Evolutionary conservation across 1,139 yeast genomes (phyloP), one percentile per base, ranked within the genome.

Genomic region (Sugiyamaella grinbergsii): DNA sequence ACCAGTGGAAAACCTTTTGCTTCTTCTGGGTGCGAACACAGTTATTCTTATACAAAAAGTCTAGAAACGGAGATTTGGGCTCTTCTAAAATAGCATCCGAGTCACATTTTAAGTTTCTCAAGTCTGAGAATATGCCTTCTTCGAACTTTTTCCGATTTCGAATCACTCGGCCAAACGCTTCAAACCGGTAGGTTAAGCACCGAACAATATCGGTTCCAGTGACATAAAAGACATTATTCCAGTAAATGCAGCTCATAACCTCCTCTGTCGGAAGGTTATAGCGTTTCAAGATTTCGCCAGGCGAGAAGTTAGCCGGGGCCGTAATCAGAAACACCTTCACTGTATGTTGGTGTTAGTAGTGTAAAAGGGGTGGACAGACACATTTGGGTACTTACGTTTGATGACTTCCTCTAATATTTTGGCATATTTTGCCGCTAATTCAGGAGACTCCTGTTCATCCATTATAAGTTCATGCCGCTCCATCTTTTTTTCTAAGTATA

Each of bases 161-260:
- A 42, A 93, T 83, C 58, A 80, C 80, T 52, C 98, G 75, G 2
- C 98, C 98, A 71, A 93, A 88, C 60, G 90, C 93, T 62, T 85
- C 85, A 72, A 93, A 87, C 59, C 94, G 82, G 68, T 87, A 93
- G 22, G 91, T 86, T 49, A 94, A 81, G 66, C 96, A 87, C 53
- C 96, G 80, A 38, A 93, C 96, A 53, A 93, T 91, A 72, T 93
- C 98, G 0, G 98, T 93, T 5, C 98, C 98, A 0, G 98, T 91
- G 47, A 93, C 80, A 68, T 87, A 90, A 66, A 86, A 93, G 16
- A 91, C 74, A 64, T 88, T 87, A 62, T 89, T 87, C 98, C 98
- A 93, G 62, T 78, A 85, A 1, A 93, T 91, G 69, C 98, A 93
- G 51, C 93, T 82, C 7, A 93, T 94, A 61, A 85, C 85, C 68